Evolutionary conservation across 768 basidiomycete species (phyloP), one percentile per base, ranked within the genome.

Genomic region (Dioszegia crocea): DNA sequence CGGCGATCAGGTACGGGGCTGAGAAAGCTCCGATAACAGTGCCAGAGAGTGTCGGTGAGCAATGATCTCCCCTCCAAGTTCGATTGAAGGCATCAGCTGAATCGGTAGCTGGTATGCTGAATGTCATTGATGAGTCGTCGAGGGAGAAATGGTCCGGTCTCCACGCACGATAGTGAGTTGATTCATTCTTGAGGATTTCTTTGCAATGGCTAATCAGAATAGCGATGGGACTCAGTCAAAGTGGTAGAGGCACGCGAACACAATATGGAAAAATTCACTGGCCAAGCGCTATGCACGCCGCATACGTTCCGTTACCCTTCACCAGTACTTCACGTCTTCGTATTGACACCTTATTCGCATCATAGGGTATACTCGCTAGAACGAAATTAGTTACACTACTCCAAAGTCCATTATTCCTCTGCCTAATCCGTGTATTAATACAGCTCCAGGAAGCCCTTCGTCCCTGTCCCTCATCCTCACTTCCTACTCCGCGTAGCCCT

Each of bases 51-150:
- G 64, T 64, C 27, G 38, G 70, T 71, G 24, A 59, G 70, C 62
- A n/a, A 33, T 14, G 14, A 14, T 33, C 14, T 14, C 14, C 21
- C 8, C 44, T 10, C 36, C 4, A 4, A 8, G 11, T 43, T 21
- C 19, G 45, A 24, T n/a, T 5, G 29, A 30, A 17, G 21, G n/a
- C 4, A 11, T 11, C 2, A 21, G 27, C 23, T 31, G 14, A 33
- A 12, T 27, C 19, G 8, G 6, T 30, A 71, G 70, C 49, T 55
- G 70, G 70, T 12, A 68, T 68, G 39, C 23, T 63, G 40, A 62
- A 66, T 29, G 70, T 71, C 17, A 60, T 71, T 21, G 62, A 66
- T 16, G 62, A 68, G 4, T 64, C 70, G 5, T 68, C 64, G 12
- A 64, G 60, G 51, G 70, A 71, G 19, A 66, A 61, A 11, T 59